Base-by-base conservation (phyloP, 108 stramenopile genomes). In the Nitzschia sp. region DNA sequence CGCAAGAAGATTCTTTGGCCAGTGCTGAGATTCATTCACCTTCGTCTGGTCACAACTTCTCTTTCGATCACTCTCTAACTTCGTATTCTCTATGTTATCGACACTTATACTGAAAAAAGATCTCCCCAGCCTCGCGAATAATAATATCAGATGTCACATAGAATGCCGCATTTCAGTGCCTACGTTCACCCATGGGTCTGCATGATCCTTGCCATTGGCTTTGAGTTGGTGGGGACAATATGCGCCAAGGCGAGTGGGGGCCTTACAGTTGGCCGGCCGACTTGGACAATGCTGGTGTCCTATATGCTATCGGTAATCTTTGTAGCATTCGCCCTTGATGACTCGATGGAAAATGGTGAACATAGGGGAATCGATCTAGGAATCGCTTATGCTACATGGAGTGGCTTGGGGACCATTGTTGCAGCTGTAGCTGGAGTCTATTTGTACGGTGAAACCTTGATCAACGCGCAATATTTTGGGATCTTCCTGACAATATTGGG, bases 191-290 rank as follows among this genome's bases (percentile, higher is more conserved):
- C 49, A 51, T 51, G 49, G 49, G 17, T 51, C 21, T 51, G 18
- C 17, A 51, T 51, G 49, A 23, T 23, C 5, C 4, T 23, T n/a
- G 49, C 49, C 18, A 51, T 51, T 21, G 5, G 8, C 21, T 51
- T 51, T 8, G 49, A 51, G 21, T 51, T 51, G 49, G 21, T 51
- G 49, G 49, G 49, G 21, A 51, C 49, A 51, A 51, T 51, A 4
- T 4, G 21, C 21, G 49, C 49, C 17, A 51, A 51, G n/a, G 49
- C 49, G 5, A 51, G 49, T 51, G 49, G n/a, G 49, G 49, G 49
- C 4, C 49, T 51, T 4, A 51, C 17, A 4, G 49, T 51, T 5
- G 4, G 4, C 4, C 17, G 49, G 21, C 49, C 49, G 4, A 51
- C 49, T 9, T 51, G 49, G 13, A 51, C 21, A 19, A 51, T 51